These are phyloP conservation scores for Tolypocladium cylindrosporum DNA, from an alignment of 2,329 filamentous ascomycete species.

Conservation along the genomic window DNA sequence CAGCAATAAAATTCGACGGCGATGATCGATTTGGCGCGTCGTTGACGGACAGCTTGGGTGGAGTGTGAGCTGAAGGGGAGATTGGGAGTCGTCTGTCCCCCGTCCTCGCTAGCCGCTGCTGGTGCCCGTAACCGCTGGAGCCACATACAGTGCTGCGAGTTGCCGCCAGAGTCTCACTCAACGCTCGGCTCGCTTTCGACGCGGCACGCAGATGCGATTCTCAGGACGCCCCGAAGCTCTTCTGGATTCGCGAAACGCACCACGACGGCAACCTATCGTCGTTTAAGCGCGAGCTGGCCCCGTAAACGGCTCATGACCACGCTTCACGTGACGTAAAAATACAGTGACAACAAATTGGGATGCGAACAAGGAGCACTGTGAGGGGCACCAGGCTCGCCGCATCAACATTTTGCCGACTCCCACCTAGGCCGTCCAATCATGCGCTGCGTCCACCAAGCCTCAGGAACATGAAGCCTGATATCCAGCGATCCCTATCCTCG, in stretches of 20 bases:
- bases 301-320: slow-evolving; percentile 18
- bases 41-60: slow-evolving; percentile 2
- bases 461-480: background rate
- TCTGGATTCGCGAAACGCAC: too few relatives aligned
- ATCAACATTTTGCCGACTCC: slow-evolving; percentile 17
- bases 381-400: slow-evolving; percentile 7
- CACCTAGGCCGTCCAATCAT: slow-evolving; percentile 14
- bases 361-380: slow-evolving; percentile 13
- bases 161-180: background rate
- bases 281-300: slow-evolving; percentile 12
- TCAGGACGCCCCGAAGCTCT: background rate
- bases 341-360: slow-evolving; percentile 13
- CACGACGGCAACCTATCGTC: background rate
- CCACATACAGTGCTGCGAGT: slow-evolving; percentile 5
- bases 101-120: slow-evolving; percentile 3
- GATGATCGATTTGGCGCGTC: slow-evolving; percentile 4
- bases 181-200: background rate
- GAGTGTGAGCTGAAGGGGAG: slow-evolving; percentile 5
- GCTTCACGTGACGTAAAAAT: slow-evolving; percentile 22
- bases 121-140: background rate
- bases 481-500: background rate
- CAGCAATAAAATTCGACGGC: background rate
- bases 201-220: background rate
- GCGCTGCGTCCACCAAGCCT: background rate
- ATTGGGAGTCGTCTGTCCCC: slow-evolving; percentile 3